Conservation (phyloP, 805 yeast species). For the Starmerella vaccinii region DNA sequence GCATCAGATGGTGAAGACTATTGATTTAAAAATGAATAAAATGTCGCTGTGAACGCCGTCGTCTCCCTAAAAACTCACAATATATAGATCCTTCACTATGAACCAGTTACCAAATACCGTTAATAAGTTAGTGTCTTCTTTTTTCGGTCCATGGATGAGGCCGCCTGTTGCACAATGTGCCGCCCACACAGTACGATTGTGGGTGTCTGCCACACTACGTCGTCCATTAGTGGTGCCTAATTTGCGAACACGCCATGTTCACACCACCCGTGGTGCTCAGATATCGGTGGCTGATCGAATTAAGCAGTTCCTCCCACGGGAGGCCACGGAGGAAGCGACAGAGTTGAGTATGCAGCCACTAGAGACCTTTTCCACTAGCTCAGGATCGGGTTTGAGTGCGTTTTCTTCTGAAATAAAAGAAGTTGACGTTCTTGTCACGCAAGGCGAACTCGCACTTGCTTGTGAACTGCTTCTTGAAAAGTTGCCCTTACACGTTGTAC, state of each 20-base stretch:
- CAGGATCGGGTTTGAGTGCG: constrained; percentile 5
- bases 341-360: neutral
- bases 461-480: constrained; percentile 11
- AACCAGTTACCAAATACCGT: neutral
- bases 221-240: neutral
- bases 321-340: constrained; percentile 8
- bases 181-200: neutral
- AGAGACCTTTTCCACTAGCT: neutral
- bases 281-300: constrained; percentile 19
- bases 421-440: constrained; percentile 5
- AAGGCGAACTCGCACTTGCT: constrained; percentile 10
- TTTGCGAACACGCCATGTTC: neutral
- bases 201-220: neutral
- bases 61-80: neutral
- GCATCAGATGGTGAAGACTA: constrained; percentile 24
- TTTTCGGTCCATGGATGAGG: constrained; percentile 9
- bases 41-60: neutral
- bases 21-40: neutral
- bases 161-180: neutral
- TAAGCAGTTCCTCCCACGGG: constrained; percentile 15
- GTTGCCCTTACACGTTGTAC: constrained; percentile 16
- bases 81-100: neutral
- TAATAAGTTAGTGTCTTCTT: neutral
- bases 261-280: neutral
- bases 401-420: constrained; percentile 11